Conservation (phyloP, 225 moss, liverwort and hornwort species). For the Physcomitrellopsis africana region DNA sequence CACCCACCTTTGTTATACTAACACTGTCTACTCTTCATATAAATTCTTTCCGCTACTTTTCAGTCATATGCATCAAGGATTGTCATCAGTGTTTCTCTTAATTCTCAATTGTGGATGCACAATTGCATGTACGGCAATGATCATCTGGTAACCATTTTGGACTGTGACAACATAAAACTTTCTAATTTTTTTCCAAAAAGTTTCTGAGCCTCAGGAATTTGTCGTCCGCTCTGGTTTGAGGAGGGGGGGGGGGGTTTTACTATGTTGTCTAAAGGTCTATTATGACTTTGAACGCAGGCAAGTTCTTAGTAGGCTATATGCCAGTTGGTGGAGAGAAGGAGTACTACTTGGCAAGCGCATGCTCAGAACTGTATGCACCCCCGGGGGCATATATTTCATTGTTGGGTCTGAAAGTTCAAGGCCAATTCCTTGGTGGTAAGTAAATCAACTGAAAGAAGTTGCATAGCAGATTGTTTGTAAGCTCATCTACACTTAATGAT, state of each 20-base stretch:
- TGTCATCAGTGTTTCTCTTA: background rate
- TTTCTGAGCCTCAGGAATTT: constrained; percentile 16
- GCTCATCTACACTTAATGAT: constrained; percentile 15
- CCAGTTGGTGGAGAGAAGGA: constrained; percentile 96
- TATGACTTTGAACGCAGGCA: constrained; percentile 60
- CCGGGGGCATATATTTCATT: constrained; percentile 94
- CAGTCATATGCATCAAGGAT: constrained; percentile 1
- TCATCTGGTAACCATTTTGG: constrained; percentile 7
- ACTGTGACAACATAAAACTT: constrained; percentile 1
- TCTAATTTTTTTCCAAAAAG: constrained; percentile 6
- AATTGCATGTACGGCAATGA: background rate
- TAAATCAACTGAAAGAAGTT: background rate
- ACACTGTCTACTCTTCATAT: background rate
- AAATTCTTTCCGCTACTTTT: background rate
- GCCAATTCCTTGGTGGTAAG: constrained; percentile 92
- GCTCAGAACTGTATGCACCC: constrained; percentile 85
- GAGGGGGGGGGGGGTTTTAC: background rate
- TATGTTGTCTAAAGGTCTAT: constrained; percentile 20
- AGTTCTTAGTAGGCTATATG: constrained; percentile 78
- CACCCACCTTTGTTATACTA: constrained; percentile 14
- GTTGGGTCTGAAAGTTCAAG: constrained; percentile 95
- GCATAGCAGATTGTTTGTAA: background rate
- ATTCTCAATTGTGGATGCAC: no score
- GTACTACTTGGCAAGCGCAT: constrained; percentile 86
- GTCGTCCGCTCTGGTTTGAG: constrained; percentile 2